phyloP scores from a whole-genome alignment of 768 basidiomycete species.

The Termitomyces sp. region DNA sequence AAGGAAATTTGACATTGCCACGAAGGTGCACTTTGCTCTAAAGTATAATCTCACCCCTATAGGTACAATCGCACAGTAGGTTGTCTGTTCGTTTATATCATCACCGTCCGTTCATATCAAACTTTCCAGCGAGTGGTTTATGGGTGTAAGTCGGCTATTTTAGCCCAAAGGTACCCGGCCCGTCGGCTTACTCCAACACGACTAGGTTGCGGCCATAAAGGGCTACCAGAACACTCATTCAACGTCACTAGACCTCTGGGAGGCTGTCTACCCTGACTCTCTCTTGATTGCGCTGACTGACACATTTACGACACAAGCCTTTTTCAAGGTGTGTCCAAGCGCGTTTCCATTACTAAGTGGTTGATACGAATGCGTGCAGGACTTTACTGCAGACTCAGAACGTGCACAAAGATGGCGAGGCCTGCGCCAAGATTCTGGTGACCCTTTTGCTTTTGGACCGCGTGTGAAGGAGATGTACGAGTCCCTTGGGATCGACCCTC shows the following conservation, averaged over 20 bases:
- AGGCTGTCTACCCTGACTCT: conserved; percentile 56
- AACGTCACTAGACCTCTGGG: conserved; percentile 81
- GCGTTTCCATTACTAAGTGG: background rate
- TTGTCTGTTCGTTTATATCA: background rate
- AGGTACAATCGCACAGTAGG: conserved; percentile 86
- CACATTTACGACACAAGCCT: conserved; percentile 85
- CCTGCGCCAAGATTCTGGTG: conserved; percentile 78
- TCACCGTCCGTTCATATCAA: background rate
- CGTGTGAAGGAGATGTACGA: conserved; percentile 69
- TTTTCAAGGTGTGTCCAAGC: conserved; percentile 57
- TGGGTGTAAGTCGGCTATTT: conserved; percentile 56
- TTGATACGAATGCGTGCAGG: conserved; percentile 28
- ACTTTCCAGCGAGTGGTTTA: conserved; percentile 74
- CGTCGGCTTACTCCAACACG: background rate
- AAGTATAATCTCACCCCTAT: conserved; percentile 61
- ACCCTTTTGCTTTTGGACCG: conserved; percentile 77
- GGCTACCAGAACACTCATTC: conserved; percentile 79
- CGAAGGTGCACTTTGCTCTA: conserved; percentile 80
- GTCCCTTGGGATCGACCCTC: conserved; percentile 59
- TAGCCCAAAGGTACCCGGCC: background rate
- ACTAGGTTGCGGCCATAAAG: conserved; percentile 71
- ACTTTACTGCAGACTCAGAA: conserved; percentile 41
- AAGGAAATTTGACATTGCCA: background rate
- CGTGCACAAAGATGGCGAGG: background rate
- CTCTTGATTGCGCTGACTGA: conserved; percentile 84